A percentile compares a stretch with the other conserved stretches of the same genome.
Evolutionary conservation across 805 yeast species (phyloP).

Genomic region (Cyberlindnera galapagoensis): DNA sequence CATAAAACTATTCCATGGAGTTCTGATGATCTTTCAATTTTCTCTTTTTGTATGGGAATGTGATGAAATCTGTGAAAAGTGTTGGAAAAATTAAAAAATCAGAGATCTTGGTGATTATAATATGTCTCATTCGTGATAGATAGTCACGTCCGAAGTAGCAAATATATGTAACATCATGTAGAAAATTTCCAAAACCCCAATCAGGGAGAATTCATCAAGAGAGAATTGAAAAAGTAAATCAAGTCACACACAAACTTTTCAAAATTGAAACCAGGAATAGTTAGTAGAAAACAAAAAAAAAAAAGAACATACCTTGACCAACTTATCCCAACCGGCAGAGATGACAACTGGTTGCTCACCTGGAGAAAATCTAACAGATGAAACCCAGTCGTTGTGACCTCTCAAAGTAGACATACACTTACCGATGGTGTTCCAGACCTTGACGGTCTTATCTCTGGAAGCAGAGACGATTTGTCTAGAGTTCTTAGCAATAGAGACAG

Average conservation of each 20-base stretch:
- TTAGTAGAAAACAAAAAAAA: slow-evolving; percentile 1
- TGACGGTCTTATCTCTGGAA: slow-evolving; percentile 98
- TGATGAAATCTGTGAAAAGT: not conserved
- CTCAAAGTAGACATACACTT: slow-evolving; percentile 89
- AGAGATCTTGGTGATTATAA: slow-evolving; percentile 98
- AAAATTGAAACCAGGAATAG: not conserved
- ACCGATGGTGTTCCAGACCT: slow-evolving; percentile 99
- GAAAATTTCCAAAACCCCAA: slow-evolving; percentile 10
- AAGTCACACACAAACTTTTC: not conserved
- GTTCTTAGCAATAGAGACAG: slow-evolving; percentile 93
- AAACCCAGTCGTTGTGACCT: slow-evolving; percentile 99
- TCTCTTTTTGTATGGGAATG: not conserved
- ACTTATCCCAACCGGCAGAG: slow-evolving; percentile 99
- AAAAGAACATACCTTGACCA: slow-evolving; percentile 86
- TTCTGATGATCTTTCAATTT: not conserved
- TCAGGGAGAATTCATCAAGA: no score
- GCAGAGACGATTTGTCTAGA: slow-evolving; percentile 98
- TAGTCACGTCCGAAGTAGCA: slow-evolving; percentile 97
- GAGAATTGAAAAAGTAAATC: no score
- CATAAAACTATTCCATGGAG: no score
- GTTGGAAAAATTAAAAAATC: slow-evolving; percentile 37
- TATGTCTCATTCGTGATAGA: slow-evolving; percentile 89
- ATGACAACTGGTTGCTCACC: slow-evolving; percentile 68
- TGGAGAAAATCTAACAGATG: slow-evolving; percentile 97
- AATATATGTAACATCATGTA: slow-evolving; percentile 81